These are phyloP conservation scores for Arthrobotrys sinensis DNA, from an alignment of 2,329 filamentous ascomycete species.

Conservation along the genomic window DNA sequence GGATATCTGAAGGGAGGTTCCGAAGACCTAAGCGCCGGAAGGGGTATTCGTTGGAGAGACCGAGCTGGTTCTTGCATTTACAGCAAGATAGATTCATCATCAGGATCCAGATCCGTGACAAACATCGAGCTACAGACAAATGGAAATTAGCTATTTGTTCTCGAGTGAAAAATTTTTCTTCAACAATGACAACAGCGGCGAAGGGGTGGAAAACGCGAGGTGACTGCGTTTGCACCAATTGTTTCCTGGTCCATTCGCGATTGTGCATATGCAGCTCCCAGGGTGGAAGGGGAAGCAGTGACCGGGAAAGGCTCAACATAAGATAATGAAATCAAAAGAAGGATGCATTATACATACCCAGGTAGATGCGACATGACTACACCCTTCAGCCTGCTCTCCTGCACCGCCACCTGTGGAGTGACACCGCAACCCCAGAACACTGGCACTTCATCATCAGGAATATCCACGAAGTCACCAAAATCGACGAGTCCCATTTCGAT, in stretches of 20 bases:
- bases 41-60: conserved; percentile 47
- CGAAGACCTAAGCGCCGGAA: conserved; percentile 59
- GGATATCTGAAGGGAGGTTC: conserved; percentile 42
- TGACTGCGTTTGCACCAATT: conserved; percentile 58
- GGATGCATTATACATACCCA: conserved; percentile 66
- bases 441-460: conserved; percentile 70
- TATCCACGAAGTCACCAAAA: conserved; percentile 73
- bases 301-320: conserved; percentile 42
- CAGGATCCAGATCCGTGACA: conserved; percentile 61
- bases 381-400: conserved; percentile 72
- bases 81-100: conserved; percentile 59
- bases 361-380: conserved; percentile 75
- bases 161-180: conserved; percentile 38
- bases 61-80: conserved; percentile 33
- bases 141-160: conserved; percentile 40
- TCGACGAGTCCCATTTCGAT: conserved; percentile 70
- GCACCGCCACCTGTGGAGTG: conserved; percentile 77
- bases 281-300: conserved; percentile 38
- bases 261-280: conserved; percentile 59
- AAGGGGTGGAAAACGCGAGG: conserved; percentile 27
- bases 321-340: conserved; percentile 40
- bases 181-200: conserved; percentile 29
- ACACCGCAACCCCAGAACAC: conserved; percentile 78
- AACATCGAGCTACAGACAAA: conserved; percentile 50
- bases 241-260: conserved; percentile 39